Conservation (phyloP, 345 rosid species). For the Iberis pinnata region DNA sequence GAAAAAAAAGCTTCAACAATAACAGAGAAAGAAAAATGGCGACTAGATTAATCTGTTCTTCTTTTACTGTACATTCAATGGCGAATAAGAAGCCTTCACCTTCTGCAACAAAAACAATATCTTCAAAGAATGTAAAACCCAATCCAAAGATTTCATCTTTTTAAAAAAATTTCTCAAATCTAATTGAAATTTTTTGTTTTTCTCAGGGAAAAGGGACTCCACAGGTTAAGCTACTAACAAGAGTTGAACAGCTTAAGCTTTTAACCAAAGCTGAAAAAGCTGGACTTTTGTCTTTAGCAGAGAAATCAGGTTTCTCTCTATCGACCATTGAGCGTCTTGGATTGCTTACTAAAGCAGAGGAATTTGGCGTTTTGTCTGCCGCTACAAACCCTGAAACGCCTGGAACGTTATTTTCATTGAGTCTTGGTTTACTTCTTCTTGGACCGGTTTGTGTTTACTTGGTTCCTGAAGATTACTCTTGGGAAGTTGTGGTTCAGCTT, state of each 20-base stretch:
- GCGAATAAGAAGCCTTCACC: constrained; percentile 60
- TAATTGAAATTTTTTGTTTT: background rate
- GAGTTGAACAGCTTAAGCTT: constrained; percentile 88
- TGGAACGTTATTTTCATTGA: constrained; percentile 44
- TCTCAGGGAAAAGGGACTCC: constrained; percentile 20
- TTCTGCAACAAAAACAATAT: constrained; percentile 41
- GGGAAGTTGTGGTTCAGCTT: constrained; percentile 63
- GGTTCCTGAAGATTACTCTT: constrained; percentile 72
- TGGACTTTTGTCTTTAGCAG: constrained; percentile 80
- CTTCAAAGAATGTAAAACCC: constrained; percentile 47
- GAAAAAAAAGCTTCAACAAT: constrained; percentile 10
- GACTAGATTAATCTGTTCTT: constrained; percentile 30
- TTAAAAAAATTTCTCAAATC: background rate
- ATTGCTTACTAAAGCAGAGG: constrained; percentile 84
- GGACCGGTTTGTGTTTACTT: constrained; percentile 74
- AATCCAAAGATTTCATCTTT: constrained; percentile 2
- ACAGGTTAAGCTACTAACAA: constrained; percentile 70
- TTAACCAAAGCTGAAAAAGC: constrained; percentile 87
- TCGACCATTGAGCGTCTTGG: constrained; percentile 90
- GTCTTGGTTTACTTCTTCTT: constrained; percentile 61
- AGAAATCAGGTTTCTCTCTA: constrained; percentile 73
- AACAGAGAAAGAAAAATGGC: constrained; percentile 31
- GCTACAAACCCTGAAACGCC: constrained; percentile 82
- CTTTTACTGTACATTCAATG: constrained; percentile 48
- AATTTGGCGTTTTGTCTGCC: constrained; percentile 76